These are phyloP conservation scores for Polygonum aviculare DNA, from an alignment of 148 eudicot species.

Conservation along the genomic window DNA sequence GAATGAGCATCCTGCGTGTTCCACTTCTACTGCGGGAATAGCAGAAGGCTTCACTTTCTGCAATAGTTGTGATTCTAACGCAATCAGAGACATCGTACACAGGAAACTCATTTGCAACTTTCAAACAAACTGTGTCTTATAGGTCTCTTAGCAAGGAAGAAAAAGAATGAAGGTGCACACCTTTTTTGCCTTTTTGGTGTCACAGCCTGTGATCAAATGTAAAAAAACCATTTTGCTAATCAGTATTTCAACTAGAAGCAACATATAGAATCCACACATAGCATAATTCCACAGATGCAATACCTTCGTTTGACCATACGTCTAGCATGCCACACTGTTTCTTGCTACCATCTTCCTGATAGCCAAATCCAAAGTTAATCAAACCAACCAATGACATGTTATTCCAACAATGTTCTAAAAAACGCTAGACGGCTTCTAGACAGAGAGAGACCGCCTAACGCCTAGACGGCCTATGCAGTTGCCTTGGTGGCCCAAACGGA, in stretches of 20 bases:
- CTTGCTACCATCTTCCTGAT: slow-evolving; percentile 37
- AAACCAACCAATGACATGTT: not conserved
- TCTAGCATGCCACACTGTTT: slow-evolving; percentile 42
- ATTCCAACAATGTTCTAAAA: no score
- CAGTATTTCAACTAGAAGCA: not conserved
- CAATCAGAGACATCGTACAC: slow-evolving; percentile 7
- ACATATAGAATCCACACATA: not conserved
- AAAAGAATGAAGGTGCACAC: slow-evolving; percentile 22
- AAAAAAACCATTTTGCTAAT: not conserved
- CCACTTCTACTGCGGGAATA: slow-evolving; percentile 91
- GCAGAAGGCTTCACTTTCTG: slow-evolving; percentile 48
- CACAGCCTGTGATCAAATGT: slow-evolving; percentile 20
- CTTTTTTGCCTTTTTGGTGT: slow-evolving; percentile 37
- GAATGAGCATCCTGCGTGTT: slow-evolving; percentile 86
- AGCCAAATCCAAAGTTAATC: not conserved
- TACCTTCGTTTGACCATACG: slow-evolving; percentile 59
- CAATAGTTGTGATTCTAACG: not conserved
- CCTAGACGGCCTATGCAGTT: no score
- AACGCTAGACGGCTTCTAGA: no score
- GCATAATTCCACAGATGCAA: not conserved
- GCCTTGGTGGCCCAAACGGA: no score
- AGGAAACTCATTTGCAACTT: not conserved
- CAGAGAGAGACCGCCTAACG: no score
- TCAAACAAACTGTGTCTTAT: not conserved
- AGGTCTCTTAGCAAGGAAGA: not conserved